These are phyloP conservation scores for Sordariomycetes sp. DNA, from an alignment of 2,329 filamentous ascomycete genomes.

Conservation along the genomic window DNA sequence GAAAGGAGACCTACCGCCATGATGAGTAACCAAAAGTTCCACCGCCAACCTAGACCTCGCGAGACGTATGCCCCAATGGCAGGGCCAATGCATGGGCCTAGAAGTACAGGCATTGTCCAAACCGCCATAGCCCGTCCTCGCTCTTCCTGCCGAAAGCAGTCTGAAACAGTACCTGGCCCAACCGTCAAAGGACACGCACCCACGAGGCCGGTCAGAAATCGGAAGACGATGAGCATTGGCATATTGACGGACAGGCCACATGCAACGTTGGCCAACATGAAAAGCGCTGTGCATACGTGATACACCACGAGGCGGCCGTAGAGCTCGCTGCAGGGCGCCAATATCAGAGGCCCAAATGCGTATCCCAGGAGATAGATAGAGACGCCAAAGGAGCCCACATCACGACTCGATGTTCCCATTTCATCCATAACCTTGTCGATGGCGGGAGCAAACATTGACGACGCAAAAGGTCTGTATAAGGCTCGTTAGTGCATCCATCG, in stretches of 20 bases:
- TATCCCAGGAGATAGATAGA: conserved; percentile 36
- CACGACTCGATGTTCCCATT: conserved; percentile 23
- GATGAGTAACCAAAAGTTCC: conserved; percentile 39
- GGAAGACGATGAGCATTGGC: conserved; percentile 49
- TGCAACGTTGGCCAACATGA: conserved; percentile 38
- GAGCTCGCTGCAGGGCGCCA: conserved; percentile 52
- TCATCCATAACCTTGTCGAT: conserved; percentile 34
- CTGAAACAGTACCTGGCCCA: conserved; percentile 54
- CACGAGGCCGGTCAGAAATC: conserved; percentile 52
- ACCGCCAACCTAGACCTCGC: conserved; percentile 36
- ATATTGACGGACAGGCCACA: conserved; percentile 43
- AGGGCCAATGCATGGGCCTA: conserved; percentile 12
- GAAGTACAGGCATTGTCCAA: conserved; percentile 50
- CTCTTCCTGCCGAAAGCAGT: conserved; percentile 47
- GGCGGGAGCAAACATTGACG: conserved; percentile 36
- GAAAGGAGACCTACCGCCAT: conserved; percentile 20
- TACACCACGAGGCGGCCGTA: conserved; percentile 38
- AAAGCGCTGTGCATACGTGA: conserved; percentile 30
- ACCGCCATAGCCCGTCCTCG: conserved; percentile 54
- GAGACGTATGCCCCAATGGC: conserved; percentile 35
- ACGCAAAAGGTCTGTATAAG: too few relatives aligned
- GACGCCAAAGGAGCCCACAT: conserved; percentile 28
- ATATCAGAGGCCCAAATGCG: conserved; percentile 49
- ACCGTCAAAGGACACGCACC: conserved; percentile 53
- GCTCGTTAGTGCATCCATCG: too few relatives aligned